Evolutionary conservation across 2,329 filamentous ascomycete genomes (phyloP).

Genomic region (Clarireedia monteithiana): DNA sequence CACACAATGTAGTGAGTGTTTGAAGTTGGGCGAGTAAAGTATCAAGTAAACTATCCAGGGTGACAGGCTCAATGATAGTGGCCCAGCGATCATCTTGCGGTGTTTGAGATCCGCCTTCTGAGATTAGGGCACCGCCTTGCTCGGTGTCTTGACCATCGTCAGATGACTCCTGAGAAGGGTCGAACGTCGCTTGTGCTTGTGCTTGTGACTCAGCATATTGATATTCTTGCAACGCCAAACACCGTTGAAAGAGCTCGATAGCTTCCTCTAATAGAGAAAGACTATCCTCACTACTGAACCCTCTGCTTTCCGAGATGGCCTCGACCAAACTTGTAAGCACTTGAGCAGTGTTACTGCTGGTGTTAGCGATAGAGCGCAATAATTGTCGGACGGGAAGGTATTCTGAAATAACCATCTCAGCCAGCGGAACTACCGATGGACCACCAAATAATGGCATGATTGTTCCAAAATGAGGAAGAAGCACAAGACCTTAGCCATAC

Average conservation of each 20-base stretch:
- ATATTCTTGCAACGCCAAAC: slow-evolving; percentile 44
- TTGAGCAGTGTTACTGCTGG: slow-evolving; percentile 54
- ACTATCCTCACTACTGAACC: slow-evolving; percentile 37
- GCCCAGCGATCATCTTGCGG: slow-evolving; percentile 33
- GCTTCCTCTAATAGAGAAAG: slow-evolving; percentile 48
- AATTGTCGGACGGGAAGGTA: too few species aligned
- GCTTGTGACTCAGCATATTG: slow-evolving; percentile 37
- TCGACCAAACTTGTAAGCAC: slow-evolving; percentile 61
- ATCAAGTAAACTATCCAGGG: slow-evolving; percentile 56
- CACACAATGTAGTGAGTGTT: slow-evolving; percentile 34
- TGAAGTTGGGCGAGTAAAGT: slow-evolving; percentile 58
- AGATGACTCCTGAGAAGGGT: slow-evolving; percentile 12
- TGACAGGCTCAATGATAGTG: slow-evolving; percentile 58
- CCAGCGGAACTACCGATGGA: too few species aligned
- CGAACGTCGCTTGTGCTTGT: slow-evolving; percentile 25
- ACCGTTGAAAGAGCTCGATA: slow-evolving; percentile 50
- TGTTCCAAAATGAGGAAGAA: too few species aligned
- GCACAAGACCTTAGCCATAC: too few species aligned
- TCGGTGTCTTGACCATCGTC: slow-evolving; percentile 29
- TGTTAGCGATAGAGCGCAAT: slow-evolving; percentile 4
- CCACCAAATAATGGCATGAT: too few species aligned
- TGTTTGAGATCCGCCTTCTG: slow-evolving; percentile 3
- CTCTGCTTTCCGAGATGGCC: slow-evolving; percentile 38
- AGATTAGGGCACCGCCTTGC: slow-evolving; percentile 27
- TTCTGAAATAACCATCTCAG: too few species aligned